Base-by-base conservation (phyloP, 2,329 filamentous ascomycete genomes). In the Pseudocercospora musae region DNA sequence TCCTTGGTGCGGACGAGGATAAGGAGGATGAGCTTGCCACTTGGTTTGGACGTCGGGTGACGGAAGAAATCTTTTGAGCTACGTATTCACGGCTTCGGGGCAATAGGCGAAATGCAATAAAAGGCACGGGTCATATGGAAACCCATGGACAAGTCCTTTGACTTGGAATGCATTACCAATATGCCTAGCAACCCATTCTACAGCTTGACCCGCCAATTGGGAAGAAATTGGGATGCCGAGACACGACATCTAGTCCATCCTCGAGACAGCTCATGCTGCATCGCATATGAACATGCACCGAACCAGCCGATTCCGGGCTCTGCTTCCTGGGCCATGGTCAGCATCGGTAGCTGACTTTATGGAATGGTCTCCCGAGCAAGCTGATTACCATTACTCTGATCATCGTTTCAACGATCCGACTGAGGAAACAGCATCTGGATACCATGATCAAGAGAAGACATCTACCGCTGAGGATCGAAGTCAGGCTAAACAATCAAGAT, bases 41-140 rank as follows among this genome's bases (percentile, higher is more conserved):
- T 25, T 97, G 93, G 93, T 97, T 92, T 78, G 93, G 94, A 2
- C 86, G 82, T 60, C 82, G 87, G n/a, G 84, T 85, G 8, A 85
- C 85, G 1, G 78, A 89, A 62, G 88, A 90, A 68, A 85, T 89
- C 20, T 91, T 95, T 71, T 95, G 70, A 75, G 50, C 11, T 46
- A 25, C 23, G 15, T 10, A 29, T 52, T 52, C 44, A 48, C 20
- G 18, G 7, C 13, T 13, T 20, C 3, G 21, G 23, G 13, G 21
- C 20, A 21, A 10, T 3, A 2, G 13, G 1, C 20, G 8, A 20
- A 48, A 2, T 5, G 20, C 44, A 9, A 48, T 25, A 48, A 25
- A 50, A 52, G 3, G 2, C 18, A n/a, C 18, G 15, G 15, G 6
- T 15, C 15, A 1, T 5, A 8, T 2, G 15, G 18, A 6, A 40